Percentiles rank a stretch among this genome's conserved stretches.
Conservation (phyloP, 768 basidiomycete species). For the Boletus rufocinnamomeus region DNA sequence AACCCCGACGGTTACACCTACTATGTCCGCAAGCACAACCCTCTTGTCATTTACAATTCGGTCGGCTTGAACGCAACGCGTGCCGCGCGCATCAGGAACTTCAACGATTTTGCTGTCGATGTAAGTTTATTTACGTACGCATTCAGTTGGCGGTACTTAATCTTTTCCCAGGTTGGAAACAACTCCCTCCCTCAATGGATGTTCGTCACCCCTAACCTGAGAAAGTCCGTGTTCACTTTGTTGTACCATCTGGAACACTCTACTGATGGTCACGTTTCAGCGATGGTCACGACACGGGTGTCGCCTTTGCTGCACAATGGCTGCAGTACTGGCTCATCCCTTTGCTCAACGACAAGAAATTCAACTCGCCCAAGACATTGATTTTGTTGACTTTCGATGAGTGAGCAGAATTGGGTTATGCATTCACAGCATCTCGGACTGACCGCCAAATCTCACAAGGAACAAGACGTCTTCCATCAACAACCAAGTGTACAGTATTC, state of each 20-base stretch:
- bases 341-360: slow-evolving; percentile 48
- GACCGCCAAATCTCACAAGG: slow-evolving; percentile 8
- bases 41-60: too few relatives aligned
- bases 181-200: slow-evolving; percentile 55
- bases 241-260: background rate
- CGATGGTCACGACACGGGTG: slow-evolving; percentile 59
- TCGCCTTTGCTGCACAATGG: slow-evolving; percentile 50
- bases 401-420: slow-evolving; percentile 35
- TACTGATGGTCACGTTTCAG: slow-evolving; percentile 34
- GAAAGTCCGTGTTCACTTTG: slow-evolving; percentile 16
- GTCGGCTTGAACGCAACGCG: too few relatives aligned
- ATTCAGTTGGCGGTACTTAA: background rate
- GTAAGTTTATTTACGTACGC: too few relatives aligned
- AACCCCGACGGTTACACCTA: too few relatives aligned
- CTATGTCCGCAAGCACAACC: too few relatives aligned
- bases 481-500: slow-evolving; percentile 48
- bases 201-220: slow-evolving; percentile 62
- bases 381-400: slow-evolving; percentile 66
- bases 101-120: too few relatives aligned
- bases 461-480: slow-evolving; percentile 36
- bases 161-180: slow-evolving; percentile 31
- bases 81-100: too few relatives aligned
- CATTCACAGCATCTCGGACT: background rate
- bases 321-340: slow-evolving; percentile 52
- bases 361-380: slow-evolving; percentile 57